Percentiles rank a stretch among this genome's conserved stretches.
phyloP scores from a whole-genome alignment of 2,329 filamentous ascomycete genomes.

The Neopestalotiopsis sp. region DNA sequence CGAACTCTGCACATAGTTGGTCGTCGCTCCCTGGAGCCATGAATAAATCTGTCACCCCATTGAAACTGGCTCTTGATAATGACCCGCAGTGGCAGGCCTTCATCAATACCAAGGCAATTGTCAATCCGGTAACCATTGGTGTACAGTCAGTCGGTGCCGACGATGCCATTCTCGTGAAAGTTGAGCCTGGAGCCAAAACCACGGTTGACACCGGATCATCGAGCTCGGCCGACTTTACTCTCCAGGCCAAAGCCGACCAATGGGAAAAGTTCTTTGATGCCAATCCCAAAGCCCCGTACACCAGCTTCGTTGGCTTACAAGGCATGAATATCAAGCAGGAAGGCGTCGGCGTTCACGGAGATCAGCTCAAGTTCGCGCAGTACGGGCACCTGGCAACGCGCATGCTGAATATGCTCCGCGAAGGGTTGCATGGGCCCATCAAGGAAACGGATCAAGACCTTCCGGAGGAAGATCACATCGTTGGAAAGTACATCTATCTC shows the following conservation, averaged over 20 bases:
- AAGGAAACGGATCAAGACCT: constrained; percentile 43
- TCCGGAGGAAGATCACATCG: constrained; percentile 46
- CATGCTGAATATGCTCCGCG: constrained; percentile 51
- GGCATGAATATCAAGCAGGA: constrained; percentile 50
- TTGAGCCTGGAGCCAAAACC: constrained; percentile 5
- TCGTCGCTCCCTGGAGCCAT: background rate
- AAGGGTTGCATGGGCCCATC: constrained; percentile 50
- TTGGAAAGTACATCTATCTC: constrained; percentile 52
- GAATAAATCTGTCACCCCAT: background rate
- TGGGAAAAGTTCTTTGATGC: constrained; percentile 13
- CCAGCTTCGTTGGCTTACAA: constrained; percentile 3
- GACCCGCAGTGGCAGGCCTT: constrained; percentile 13
- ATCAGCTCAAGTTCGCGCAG: constrained; percentile 44
- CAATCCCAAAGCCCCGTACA: constrained; percentile 9
- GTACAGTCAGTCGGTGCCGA: background rate
- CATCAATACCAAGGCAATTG: constrained; percentile 5
- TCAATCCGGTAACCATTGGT: constrained; percentile 6
- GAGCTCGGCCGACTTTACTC: background rate
- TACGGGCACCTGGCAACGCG: constrained; percentile 50
- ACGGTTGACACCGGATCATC: background rate
- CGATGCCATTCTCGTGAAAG: constrained; percentile 7
- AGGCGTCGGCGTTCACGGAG: constrained; percentile 50
- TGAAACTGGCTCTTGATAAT: background rate
- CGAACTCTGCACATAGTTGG: background rate
- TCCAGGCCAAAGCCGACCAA: constrained; percentile 6